Evolutionary conservation across 31 red algal species (phyloP).

Genomic region (Odonthalia washingtoniensis): DNA sequence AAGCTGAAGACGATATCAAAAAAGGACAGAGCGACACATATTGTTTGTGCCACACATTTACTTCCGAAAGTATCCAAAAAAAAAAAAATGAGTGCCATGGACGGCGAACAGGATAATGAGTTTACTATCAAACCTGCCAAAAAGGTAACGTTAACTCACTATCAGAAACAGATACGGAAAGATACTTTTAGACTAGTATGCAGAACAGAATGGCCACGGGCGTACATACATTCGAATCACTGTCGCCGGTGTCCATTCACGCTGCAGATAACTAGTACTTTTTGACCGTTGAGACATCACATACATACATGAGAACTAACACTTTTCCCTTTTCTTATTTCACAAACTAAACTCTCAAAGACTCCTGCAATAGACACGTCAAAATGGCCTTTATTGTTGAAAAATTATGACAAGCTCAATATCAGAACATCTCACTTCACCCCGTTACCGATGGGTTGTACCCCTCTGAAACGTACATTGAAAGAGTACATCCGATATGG

Average conservation of each 20-base stretch:
- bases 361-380: conserved; percentile 83
- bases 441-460: conserved; percentile 83
- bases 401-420: conserved; percentile 95
- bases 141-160: neutral
- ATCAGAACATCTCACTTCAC: conserved; percentile 97
- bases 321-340: neutral
- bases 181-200: neutral
- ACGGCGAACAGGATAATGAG: neutral
- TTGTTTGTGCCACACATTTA: too few relatives aligned
- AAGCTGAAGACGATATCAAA: too few relatives aligned
- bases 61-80: too few relatives aligned
- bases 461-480: conserved; percentile 88
- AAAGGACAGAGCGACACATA: too few relatives aligned
- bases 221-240: too few relatives aligned
- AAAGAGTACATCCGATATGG: conserved; percentile 93
- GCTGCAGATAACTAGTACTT: neutral
- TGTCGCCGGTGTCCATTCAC: too few relatives aligned
- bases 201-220: neutral
- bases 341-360: neutral
- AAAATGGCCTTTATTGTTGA: conserved; percentile 94
- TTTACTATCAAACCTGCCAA: neutral
- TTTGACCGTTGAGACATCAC: neutral
- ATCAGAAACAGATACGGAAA: neutral
- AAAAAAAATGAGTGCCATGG: neutral
- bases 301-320: neutral